Conservation (phyloP, 768 basidiomycete genomes). For the Xerocomellus dryophilus region DNA sequence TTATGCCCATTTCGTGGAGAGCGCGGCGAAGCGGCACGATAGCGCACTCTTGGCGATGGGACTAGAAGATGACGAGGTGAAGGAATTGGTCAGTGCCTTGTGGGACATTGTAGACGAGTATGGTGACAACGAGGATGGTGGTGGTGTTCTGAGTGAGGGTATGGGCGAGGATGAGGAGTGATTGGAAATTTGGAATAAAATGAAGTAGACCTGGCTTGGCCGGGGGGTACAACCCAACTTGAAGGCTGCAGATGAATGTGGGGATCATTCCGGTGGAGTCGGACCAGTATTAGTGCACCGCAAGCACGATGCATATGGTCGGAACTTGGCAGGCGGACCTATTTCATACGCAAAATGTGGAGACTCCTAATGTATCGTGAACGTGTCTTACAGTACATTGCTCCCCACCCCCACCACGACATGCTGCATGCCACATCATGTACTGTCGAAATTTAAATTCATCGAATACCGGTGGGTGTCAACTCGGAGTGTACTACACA, state of each 20-base stretch:
- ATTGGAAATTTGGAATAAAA: not conserved
- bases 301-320: not conserved
- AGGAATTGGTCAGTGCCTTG: constrained; percentile 52
- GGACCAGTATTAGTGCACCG: not conserved
- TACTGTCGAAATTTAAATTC: not conserved
- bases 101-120: constrained; percentile 57
- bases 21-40: constrained; percentile 39
- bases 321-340: not conserved
- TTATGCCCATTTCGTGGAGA: constrained; percentile 53
- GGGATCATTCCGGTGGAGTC: not conserved
- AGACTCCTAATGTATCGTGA: too few relatives aligned
- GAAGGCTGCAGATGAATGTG: not conserved
- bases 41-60: constrained; percentile 35
- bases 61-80: constrained; percentile 55
- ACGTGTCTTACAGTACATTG: too few relatives aligned
- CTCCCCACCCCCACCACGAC: too few relatives aligned
- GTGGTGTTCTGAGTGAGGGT: constrained; percentile 17
- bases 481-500: not conserved
- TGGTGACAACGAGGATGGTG: constrained; percentile 26
- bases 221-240: not conserved
- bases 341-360: not conserved
- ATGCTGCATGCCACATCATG: not conserved
- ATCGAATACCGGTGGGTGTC: not conserved
- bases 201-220: not conserved
- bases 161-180: constrained; percentile 24